Evolutionary conservation across 192 early-diverging fungal genomes (phyloP), one percentile per base, ranked within the genome.

Genomic region (Umbelopsis sp.): DNA sequence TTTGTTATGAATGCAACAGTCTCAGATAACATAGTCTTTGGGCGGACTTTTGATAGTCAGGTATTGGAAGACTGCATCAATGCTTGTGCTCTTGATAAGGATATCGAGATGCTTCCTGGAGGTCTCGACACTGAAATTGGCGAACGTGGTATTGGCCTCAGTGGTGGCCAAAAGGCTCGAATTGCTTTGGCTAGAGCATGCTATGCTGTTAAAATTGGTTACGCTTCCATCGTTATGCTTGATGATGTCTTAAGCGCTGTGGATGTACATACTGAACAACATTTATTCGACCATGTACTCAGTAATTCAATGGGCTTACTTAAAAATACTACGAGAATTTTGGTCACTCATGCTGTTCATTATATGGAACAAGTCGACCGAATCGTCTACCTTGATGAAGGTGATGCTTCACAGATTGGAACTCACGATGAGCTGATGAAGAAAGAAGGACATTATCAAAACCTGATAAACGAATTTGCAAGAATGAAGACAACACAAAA

Each of bases 51-150:
- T 75, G 88, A 96, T 52, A 79, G 81, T 37, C 78, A 80, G 8
- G 86, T 90, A 11, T 98, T 98, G 74, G 79, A 88, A 37, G 80
- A 87, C 48, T 94, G 95, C 12, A 76, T 99, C 47, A 78, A 87
- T 7, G 89, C 90, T 50, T 98, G 95, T 49, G 96, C 97, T 16
- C 81, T 99, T 18, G 81, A 80, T 20, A 85, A 88, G 5, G 98
- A 99, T 74, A 81, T 99, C 44, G 90, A 90, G 6, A 92, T 92
- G 64, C 74, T 99, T 13, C 82, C 87, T 20, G 91, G 84, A 50
- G 97, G 95, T 18, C 96, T 98, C 82, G 73, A 81, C 67, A 98
- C 97, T 9, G 95, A 98, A 81, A 88, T 99, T 69, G 95, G 95
- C 18, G 95, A 96, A 76, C 90, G 91, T 68, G 95, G 95, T 2